phyloP scores from a whole-genome alignment of 306 rosid genomes.

The Malus sieversii region DNA sequence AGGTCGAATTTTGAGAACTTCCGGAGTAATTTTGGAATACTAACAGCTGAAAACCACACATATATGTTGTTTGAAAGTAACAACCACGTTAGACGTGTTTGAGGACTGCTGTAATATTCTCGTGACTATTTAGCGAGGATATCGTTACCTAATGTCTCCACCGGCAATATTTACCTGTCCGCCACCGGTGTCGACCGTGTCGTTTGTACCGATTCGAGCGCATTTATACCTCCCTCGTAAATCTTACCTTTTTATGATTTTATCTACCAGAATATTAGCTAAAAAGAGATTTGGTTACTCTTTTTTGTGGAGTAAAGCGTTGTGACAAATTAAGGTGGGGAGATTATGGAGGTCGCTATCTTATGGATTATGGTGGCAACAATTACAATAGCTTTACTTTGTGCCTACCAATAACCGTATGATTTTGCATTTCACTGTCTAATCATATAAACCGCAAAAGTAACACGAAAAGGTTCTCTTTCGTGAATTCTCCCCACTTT shows the following conservation, averaged over 20 bases:
- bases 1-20: conserved; percentile 22
- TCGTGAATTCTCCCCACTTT: no score
- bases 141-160: no score
- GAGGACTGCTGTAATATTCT: not conserved
- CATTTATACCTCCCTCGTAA: not conserved
- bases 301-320: not conserved
- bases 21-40: conserved; percentile 8
- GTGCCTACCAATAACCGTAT: not conserved
- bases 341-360: not conserved
- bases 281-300: not conserved
- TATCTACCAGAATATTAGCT: not conserved
- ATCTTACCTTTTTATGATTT: not conserved
- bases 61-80: conserved; percentile 8
- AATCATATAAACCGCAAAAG: no score
- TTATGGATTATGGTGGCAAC: not conserved
- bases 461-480: no score
- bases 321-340: conserved; percentile 1
- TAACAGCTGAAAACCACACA: conserved; percentile 3
- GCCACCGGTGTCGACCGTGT: no score
- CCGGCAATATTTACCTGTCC: no score
- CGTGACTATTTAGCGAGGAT: not conserved
- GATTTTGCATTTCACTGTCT: no score
- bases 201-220: no score
- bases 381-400: no score
- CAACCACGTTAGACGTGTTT: not conserved